These are phyloP conservation scores for Clohesyomyces aquaticus DNA, from an alignment of 495 filamentous ascomycete genomes.

Conservation along the genomic window DNA sequence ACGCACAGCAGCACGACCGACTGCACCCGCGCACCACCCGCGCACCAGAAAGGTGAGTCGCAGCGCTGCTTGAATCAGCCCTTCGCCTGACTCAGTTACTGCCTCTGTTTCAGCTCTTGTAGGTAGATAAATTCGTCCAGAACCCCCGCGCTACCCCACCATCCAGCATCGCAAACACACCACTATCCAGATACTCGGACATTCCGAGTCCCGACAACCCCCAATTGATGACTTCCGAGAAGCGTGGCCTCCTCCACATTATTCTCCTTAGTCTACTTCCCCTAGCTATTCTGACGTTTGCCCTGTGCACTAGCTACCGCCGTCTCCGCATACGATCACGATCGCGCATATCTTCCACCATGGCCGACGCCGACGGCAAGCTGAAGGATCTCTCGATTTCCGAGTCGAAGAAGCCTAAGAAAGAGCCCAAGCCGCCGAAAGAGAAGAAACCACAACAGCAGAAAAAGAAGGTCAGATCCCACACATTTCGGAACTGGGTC, in stretches of 20 bases:
- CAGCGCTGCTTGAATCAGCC: background rate
- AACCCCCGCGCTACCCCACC: conserved; percentile 27
- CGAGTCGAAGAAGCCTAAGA: conserved; percentile 33
- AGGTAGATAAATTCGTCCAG: conserved; percentile 15
- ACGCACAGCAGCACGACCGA: too few relatives aligned
- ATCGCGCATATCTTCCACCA: too few relatives aligned
- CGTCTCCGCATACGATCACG: too few relatives aligned
- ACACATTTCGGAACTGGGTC: background rate
- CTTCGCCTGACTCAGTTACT: background rate
- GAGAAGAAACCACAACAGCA: conserved; percentile 33
- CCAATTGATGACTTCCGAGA: too few relatives aligned
- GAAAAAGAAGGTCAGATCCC: conserved; percentile 32
- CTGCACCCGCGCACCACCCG: too few relatives aligned
- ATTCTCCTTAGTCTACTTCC: background rate
- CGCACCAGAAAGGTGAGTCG: too few relatives aligned
- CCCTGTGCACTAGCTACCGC: background rate
- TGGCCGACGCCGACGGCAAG: conserved; percentile 33
- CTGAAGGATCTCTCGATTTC: conserved; percentile 34
- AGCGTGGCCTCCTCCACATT: too few relatives aligned
- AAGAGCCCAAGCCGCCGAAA: conserved; percentile 18
- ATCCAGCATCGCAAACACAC: background rate
- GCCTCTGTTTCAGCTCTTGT: conserved; percentile 20
- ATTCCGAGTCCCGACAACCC: too few relatives aligned
- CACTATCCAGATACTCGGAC: background rate
- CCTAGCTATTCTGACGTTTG: background rate